Base-by-base conservation (phyloP, 495 filamentous ascomycete genomes). In the Aspergillus avenaceus region DNA sequence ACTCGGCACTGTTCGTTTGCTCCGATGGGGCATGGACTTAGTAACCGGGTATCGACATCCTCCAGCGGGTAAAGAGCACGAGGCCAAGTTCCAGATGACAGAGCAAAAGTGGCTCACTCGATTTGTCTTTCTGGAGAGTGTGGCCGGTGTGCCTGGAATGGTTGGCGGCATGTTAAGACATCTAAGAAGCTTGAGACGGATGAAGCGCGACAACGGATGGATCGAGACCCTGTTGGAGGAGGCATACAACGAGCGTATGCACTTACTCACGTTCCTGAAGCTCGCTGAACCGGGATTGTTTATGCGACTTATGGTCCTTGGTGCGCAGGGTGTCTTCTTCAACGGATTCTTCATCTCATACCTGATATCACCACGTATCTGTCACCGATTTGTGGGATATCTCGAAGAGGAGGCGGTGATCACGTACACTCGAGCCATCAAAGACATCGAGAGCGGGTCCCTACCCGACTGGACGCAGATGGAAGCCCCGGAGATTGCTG, bases 191-290 rank as follows among this genome's bases (percentile, higher is more conserved):
- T 71, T 98, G 49, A 76, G 93, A 37, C 76, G 83, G 6, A 83
- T 98, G 73, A 90, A 89, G 72, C 71, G 93, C 26, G 93, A 98
- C 64, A 96, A 97, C 55, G 93, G 95, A 63, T 97, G 93, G 81
- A 97, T 99, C 55, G 92, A 97, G 64, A 97, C 89, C 0, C 77
- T 97, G 0, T 79, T 97, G 3, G 93, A 97, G 66, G 93, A 98
- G 68, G 84, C 83, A 41, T 96, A 87, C 74, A 98, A 98, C 60
- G 93, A 98, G 65, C 81, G 92, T 1, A 97, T 97, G 89, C 92
- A 97, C 55, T 83, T 98, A 1, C 73, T 97, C 32, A 96, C 89
- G 0, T 97, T 97, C 72, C 80, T 97, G 59, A 91, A 95, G 68
- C 84, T 97, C 73, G 87, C 85, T 46, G 84, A 96, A 58, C 92